Base-by-base conservation (phyloP, 2,329 filamentous ascomycete genomes). In the Hirsutella rhossiliensis region DNA sequence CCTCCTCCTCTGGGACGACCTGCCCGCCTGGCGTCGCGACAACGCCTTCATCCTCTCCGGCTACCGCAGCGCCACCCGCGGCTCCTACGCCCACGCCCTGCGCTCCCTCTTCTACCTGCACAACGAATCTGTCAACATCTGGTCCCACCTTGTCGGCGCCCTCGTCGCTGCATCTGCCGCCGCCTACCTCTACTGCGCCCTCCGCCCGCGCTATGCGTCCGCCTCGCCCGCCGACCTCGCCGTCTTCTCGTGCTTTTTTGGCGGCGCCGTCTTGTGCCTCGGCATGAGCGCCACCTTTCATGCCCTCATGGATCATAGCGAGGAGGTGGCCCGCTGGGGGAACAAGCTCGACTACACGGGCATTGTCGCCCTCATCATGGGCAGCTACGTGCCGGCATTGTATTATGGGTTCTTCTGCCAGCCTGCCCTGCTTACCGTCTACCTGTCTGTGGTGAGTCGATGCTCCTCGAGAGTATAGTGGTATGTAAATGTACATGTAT, bases 291-390 rank as follows among this genome's bases (percentile, higher is more conserved):
- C 87, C 5, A 84, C 82, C 3, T 98, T 81, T 59, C 92, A 98
- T 60, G 76, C 85, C 2, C 75, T 96, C 40, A 79, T 74, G 19
- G 95, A 96, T 52, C 92, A 98, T 62, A 92, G 85, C 17, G 76
- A 79, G 32, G 64, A 65, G 2, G 86, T 96, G 13, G 80, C 84
- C 2, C 81, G 77, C 48, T 85, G 87, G 69, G 89, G 89, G 11
- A 97, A 97, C 61, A 87, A 94, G 62, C 68, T 97, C 45, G 92
- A 98, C 60, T 97, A 98, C 60, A 78, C 90, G 5, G 92, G 92
- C 7, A 98, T 98, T 53, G 86, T 97, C 28, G 78, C 82, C 41
- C 68, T 98, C 52, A 97, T 97, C 47, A 85, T 90, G 52, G 92
- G 92, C 7, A 90, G 84, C 59, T 95, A 90, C 58, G 78, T 97